A percentile compares a stretch with the other conserved stretches of the same genome.
Evolutionary conservation across 1,284 basidiomycete species (phyloP).

Genomic region (Meripilus lineatus): DNA sequence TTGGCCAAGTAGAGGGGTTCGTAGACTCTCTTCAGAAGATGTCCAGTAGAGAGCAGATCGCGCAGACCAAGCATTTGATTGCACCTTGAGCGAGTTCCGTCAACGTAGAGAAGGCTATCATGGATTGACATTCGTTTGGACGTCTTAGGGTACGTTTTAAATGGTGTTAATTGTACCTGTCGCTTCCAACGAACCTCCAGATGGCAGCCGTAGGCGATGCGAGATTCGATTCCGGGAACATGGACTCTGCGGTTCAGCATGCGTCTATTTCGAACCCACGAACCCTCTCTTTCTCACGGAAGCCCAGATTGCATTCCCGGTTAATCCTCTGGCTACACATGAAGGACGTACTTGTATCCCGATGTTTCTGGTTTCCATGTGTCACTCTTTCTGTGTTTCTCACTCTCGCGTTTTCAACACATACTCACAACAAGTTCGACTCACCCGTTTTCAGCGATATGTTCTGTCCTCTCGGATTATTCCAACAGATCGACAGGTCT

Average conservation of each 20-base stretch:
- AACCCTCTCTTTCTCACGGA: too few species aligned
- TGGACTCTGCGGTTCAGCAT: too few species aligned
- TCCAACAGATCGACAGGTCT: conserved; percentile 27
- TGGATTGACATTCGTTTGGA: conserved; percentile 32
- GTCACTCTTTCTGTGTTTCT: conserved; percentile 3
- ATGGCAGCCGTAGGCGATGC: conserved; percentile 21
- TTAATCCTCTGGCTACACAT: too few species aligned
- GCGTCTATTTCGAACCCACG: too few species aligned
- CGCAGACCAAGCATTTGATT: conserved; percentile 15
- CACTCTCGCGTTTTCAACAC: conserved; percentile 18
- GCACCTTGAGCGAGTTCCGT: conserved; percentile 16
- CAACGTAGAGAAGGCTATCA: conserved; percentile 19
- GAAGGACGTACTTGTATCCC: too few species aligned
- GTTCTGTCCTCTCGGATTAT: conserved; percentile 59
- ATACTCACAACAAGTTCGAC: conserved; percentile 42
- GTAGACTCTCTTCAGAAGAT: conserved; percentile 26
- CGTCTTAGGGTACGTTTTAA: conserved; percentile 26
- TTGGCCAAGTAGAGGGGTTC: conserved; percentile 34
- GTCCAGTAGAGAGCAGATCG: conserved; percentile 11
- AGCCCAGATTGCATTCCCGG: too few species aligned
- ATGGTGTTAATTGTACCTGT: not conserved
- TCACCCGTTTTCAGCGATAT: conserved; percentile 64
- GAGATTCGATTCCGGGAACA: conserved; percentile 20
- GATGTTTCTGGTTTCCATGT: too few species aligned
- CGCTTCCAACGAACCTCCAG: too few species aligned